Base-by-base conservation (phyloP, 2,329 filamentous ascomycete species). In the Epichloe gansuensis region DNA sequence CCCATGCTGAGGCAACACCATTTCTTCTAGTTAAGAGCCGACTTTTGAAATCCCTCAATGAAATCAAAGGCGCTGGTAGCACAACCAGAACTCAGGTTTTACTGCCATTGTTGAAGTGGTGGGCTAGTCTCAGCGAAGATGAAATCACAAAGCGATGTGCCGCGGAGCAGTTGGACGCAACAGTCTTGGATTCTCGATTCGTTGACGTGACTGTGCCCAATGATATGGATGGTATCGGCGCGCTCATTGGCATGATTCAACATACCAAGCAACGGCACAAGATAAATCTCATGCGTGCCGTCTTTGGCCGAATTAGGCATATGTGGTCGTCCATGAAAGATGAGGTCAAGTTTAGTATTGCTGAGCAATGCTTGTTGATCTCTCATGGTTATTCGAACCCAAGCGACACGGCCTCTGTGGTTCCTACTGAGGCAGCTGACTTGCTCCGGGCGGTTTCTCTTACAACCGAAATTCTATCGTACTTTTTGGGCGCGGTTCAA, bases 281-380 rank as follows among this genome's bases (percentile, higher is more conserved):
- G 51, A 53, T 72, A 0, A 72, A 72, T n/a, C 74, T 94, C 43
- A 69, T 84, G 15, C 70, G 72, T 23, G 77, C 81, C 35, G 77
- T 84, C 25, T 91, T 94, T 62, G 71, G 75, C 42, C 82, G 85
- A 39, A 72, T 95, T 23, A 76, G 77, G 53, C 74, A 78, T 53
- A 77, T 91, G 55, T 96, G 89, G 89, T 65, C 79, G 3, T 75
- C 74, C 0, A 77, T 90, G 71, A 89, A 86, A 63, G 72, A 76
- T 5, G 78, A 84, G 12, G 69, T 75, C 21, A 81, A 79, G 60
- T 72, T 76, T 17, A 70, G 75, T 9, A 73, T 82, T 21, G 82
- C 84, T 5, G 74, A 80, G 55, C 75, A 74, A 55, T 72, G 90
- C 60, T 70, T 90, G 12, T 75, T 81, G 38, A 67, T 85, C 41